These are phyloP conservation scores for Luvunga scandens DNA, from an alignment of 345 rosid genomes.

Conservation along the genomic window DNA sequence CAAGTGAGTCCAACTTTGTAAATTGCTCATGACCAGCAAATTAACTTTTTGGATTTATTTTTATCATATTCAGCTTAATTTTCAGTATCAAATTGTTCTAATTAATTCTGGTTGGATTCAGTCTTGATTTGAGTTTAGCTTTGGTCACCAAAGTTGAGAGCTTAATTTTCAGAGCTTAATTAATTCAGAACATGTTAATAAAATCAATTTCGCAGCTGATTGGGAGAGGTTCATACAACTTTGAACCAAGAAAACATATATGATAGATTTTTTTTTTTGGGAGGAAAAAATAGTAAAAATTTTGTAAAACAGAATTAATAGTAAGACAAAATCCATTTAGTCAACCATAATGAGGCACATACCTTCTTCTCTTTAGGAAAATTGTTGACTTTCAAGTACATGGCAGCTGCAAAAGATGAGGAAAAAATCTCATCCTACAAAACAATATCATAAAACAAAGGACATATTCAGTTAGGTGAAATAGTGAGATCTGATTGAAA, in stretches of 20 bases:
- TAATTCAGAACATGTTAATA: not conserved
- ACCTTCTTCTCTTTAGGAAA: constrained; percentile 85
- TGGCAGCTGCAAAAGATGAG: constrained; percentile 89
- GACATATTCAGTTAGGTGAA: not conserved
- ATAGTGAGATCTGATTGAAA: not conserved
- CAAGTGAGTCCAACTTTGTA: not conserved
- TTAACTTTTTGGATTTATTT: not conserved
- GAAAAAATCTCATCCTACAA: constrained; percentile 86
- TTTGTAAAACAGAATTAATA: not conserved
- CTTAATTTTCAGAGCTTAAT: not conserved
- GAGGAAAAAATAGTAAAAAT: too few relatives aligned
- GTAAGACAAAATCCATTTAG: not conserved
- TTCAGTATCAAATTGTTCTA: not conserved
- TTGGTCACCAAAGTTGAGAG: not conserved
- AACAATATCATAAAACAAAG: not conserved
- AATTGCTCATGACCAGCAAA: not conserved
- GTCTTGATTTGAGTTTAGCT: not conserved
- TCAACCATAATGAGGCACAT: not conserved
- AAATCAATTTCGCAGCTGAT: not conserved
- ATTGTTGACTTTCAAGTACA: constrained; percentile 74
- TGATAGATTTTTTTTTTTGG: too few relatives aligned
- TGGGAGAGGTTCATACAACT: not conserved
- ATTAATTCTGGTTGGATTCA: not conserved
- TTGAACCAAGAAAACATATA: not conserved
- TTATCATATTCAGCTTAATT: not conserved